A percentile compares a stretch with the other conserved stretches of the same genome.
These are phyloP conservation scores for Candida palmyrensis DNA, from an alignment of 805 yeast species.

Conservation along the genomic window DNA sequence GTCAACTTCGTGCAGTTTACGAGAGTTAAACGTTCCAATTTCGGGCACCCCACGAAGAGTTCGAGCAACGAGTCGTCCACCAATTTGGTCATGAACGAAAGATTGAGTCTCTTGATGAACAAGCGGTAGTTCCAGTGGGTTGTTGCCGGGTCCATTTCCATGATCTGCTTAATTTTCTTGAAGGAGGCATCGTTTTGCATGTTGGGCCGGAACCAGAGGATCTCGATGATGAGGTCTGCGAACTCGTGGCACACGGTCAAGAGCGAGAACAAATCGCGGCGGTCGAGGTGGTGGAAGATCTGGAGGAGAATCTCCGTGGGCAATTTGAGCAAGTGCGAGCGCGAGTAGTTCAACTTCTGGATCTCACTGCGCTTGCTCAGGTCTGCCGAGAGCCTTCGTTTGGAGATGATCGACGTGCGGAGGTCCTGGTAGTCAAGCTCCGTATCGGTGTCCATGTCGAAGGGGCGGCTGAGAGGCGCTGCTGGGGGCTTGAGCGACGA, in stretches of 20 bases:
- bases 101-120: slow-evolving; percentile 73
- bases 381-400: slow-evolving; percentile 19
- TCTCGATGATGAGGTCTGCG: slow-evolving; percentile 72
- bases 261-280: slow-evolving; percentile 57
- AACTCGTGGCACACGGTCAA: slow-evolving; percentile 76
- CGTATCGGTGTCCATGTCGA: slow-evolving; percentile 29
- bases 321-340: slow-evolving; percentile 39
- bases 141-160: slow-evolving; percentile 39
- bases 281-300: slow-evolving; percentile 59
- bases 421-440: slow-evolving; percentile 29
- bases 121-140: slow-evolving; percentile 64
- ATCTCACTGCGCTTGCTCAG: slow-evolving; percentile 14
- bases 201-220: slow-evolving; percentile 84
- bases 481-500: slow-evolving; percentile 3
- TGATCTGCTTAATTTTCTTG: slow-evolving; percentile 49
- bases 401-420: slow-evolving; percentile 25
- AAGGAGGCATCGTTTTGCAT: slow-evolving; percentile 49
- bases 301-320: slow-evolving; percentile 62
- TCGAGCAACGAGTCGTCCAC: slow-evolving; percentile 62
- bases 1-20: slow-evolving; percentile 71
- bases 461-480: slow-evolving; percentile 3
- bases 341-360: slow-evolving; percentile 17
- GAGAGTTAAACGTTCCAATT: slow-evolving; percentile 79
- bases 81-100: slow-evolving; percentile 64
- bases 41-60: slow-evolving; percentile 61